A percentile compares a stretch with the other conserved stretches of the same genome.
These are phyloP conservation scores for Odonthalia washingtoniensis DNA, from an alignment of 31 red algal species.

Conservation along the genomic window DNA sequence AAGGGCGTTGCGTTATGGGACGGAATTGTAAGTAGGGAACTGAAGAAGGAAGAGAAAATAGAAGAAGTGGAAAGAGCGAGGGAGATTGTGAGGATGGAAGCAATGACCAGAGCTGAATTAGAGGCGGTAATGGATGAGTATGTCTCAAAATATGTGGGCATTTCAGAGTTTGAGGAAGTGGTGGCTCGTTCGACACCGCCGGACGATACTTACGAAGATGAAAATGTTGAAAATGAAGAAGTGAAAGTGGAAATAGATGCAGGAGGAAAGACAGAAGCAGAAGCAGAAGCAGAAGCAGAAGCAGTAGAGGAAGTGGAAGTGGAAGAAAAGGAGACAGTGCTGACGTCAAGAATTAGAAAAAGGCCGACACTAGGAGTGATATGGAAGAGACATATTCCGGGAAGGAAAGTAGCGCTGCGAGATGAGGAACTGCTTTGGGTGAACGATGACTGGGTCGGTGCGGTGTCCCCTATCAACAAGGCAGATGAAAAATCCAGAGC, in stretches of 20 bases:
- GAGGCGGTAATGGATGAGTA: slow-evolving; percentile 51
- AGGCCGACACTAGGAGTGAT: slow-evolving; percentile 35
- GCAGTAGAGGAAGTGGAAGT: background rate
- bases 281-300: background rate
- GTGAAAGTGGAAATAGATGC: no score
- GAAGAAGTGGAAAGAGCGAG: slow-evolving; percentile 17
- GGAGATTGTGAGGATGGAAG: slow-evolving; percentile 21
- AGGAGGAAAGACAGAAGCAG: background rate
- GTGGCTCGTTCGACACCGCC: background rate
- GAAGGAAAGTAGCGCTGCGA: slow-evolving; percentile 27
- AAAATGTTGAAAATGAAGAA: no score
- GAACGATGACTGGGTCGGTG: slow-evolving; percentile 44
- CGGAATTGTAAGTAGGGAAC: slow-evolving; percentile 18
- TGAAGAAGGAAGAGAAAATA: slow-evolving; percentile 30
- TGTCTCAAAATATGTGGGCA: slow-evolving; percentile 31
- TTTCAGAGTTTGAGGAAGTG: slow-evolving; percentile 16
- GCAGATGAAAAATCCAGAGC: slow-evolving; percentile 39
- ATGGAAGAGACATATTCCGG: slow-evolving; percentile 59
- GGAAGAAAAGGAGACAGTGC: background rate
- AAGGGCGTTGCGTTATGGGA: slow-evolving; percentile 64
- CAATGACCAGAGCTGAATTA: slow-evolving; percentile 45
- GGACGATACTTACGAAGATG: background rate
- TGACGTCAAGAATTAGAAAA: no score
- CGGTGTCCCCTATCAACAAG: slow-evolving; percentile 34
- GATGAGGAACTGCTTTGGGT: slow-evolving; percentile 60